Base-by-base conservation (phyloP, 305 asterid genomes). In the Fraxinus paxiana region DNA sequence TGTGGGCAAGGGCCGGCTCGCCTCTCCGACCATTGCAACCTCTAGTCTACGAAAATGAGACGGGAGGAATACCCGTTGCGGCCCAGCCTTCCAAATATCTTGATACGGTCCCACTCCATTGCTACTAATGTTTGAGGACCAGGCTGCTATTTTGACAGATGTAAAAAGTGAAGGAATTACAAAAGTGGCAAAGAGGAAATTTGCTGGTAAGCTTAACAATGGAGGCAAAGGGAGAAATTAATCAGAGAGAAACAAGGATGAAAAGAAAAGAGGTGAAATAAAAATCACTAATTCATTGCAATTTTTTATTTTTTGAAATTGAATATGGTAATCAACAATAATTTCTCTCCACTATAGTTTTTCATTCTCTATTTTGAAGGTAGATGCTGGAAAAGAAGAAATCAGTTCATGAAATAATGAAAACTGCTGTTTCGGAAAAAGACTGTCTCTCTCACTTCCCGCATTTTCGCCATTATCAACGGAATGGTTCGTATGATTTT, bases 391-490 rank as follows among this genome's bases (percentile, higher is more conserved):
- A 76, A 75, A 74, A 54, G 54, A 83, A 75, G 83, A 79, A 75
- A 77, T 28, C 77, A 37, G 73, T 31, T n/a, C 75, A 67, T 24
- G 78, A 38, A 9, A 28, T 79, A 35, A 75, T 79, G 81, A 67
- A 28, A 79, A 46, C 70, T 13, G 86, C 83, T 34, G 65, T 63
- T 48, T 79, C 77, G 6, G 54, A 75, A 24, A 83, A 17, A 8
- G 83, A 83, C 71, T 82, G 69, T 65, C 83, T 83, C 61, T 24
- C 80, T 75, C 77, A 76, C 30, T 71, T 75, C 33, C 86, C 80
- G 6, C 81, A 76, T 34, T 79, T 56, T 76, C 51, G 65, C 34
- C 83, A 67, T 67, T 67, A 67, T 28, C 73, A 67, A 67, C 38
- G 73, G 20, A 67, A 67, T 28, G 73, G 73, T 67, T 28, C 73